Evolutionary conservation across 2,329 filamentous ascomycete species (phyloP), one percentile per base, ranked within the genome.

Genomic region (Zymoseptoria passerinii): DNA sequence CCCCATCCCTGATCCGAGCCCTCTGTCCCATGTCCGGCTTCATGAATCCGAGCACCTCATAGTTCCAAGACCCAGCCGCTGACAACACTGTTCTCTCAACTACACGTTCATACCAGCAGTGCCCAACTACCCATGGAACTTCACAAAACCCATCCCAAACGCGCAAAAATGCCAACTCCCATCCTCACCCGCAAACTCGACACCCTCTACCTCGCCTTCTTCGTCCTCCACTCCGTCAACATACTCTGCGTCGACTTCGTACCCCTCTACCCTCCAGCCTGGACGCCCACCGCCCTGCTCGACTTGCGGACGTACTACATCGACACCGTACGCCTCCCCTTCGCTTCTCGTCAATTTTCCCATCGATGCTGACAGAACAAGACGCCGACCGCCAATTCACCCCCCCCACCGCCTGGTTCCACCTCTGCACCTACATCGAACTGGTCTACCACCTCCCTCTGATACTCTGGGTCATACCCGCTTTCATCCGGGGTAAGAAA

Each of bases 371-470:
- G 16, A 44, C 35, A 23, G 4, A 23, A n/a, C 35, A 44, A 13
- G 87, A 86, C 69, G 76, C 78, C 13, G 85, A 88, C 67, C 81
- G 79, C 55, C 86, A 86, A 75, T 87, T 88, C 73, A 75, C 78
- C 35, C 67, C 74, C 3, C 77, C 82, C 1, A 84, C 84, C 2
- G 70, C 76, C 3, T 88, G 82, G 80, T 88, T 88, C 68, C 73
- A 72, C 9, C 63, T 75, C 13, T 84, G 81, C 67, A 55, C 56
- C 16, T 23, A 50, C 44, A 78, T 86, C 67, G 85, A 88, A 68
- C 67, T 81, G 1, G 58, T 83, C 18, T 84, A 82, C 66, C 85
- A 88, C 69, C 70, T 83, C 0, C 85, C 85, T 0, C 66, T 86
- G 18, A 83, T 80, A 51, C 55, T 84, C 13, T 87, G 82, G 82